Evolutionary conservation across 1,139 yeast genomes (phyloP).

Genomic region (Blastobotrys aristatus): DNA sequence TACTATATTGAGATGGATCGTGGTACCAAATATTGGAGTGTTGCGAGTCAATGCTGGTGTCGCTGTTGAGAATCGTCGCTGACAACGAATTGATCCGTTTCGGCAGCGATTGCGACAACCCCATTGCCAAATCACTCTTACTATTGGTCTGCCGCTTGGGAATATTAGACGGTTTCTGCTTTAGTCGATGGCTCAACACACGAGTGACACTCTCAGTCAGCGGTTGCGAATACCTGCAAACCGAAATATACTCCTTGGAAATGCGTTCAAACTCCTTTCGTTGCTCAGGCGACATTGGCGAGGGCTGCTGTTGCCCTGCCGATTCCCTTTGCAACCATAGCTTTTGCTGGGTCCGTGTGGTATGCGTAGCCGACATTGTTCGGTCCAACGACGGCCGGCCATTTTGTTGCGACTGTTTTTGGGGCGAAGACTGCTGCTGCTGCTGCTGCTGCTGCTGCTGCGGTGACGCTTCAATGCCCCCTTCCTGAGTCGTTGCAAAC

Average conservation of each 20-base stretch:
- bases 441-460: not conserved
- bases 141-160: slow-evolving; percentile 1
- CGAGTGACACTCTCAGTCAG: slow-evolving; percentile 57
- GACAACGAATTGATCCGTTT: slow-evolving; percentile 22
- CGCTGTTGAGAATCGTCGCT: slow-evolving; percentile 19
- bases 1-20: not conserved
- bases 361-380: slow-evolving; percentile 8
- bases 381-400: slow-evolving; percentile 8
- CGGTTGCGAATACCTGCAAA: slow-evolving; percentile 66
- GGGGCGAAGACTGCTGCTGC: not conserved
- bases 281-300: slow-evolving; percentile 39
- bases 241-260: slow-evolving; percentile 66
- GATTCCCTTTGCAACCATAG: slow-evolving; percentile 81
- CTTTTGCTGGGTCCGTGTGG: slow-evolving; percentile 75
- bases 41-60: not conserved
- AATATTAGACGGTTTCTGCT: slow-evolving; percentile 4
- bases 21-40: slow-evolving; percentile 7
- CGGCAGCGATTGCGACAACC: slow-evolving; percentile 23
- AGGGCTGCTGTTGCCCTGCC: slow-evolving; percentile 38
- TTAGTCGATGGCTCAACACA: slow-evolving; percentile 13
- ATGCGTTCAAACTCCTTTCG: slow-evolving; percentile 73
- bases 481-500: slow-evolving; percentile 9
- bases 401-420: not conserved
- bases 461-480: not conserved
- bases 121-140: slow-evolving; percentile 13